phyloP scores from a whole-genome alignment of 2,329 filamentous ascomycete genomes.

The Claviceps sp. region DNA sequence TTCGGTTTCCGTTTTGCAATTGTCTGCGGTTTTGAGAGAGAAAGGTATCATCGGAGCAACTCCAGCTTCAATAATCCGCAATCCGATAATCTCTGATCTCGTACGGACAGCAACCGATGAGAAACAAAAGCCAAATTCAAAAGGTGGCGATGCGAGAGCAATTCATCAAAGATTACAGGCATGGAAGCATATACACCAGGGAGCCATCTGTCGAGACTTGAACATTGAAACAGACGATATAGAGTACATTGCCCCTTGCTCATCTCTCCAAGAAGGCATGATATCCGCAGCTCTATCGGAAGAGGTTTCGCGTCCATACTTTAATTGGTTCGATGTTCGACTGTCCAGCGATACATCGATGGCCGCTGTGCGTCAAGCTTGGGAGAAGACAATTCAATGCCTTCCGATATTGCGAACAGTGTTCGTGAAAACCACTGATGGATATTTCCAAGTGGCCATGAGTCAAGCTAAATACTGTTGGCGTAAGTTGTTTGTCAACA shows the following conservation, averaged over 20 bases:
- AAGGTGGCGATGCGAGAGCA: constrained; percentile 24
- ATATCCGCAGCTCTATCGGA: constrained; percentile 52
- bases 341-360: constrained; percentile 34
- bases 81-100: constrained; percentile 37
- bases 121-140: not conserved
- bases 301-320: constrained; percentile 50
- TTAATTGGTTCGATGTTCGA: constrained; percentile 57
- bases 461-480: constrained; percentile 30
- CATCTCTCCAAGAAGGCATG: constrained; percentile 76
- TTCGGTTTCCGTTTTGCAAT: constrained; percentile 67
- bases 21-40: constrained; percentile 51
- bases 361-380: constrained; percentile 39
- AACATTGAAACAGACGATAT: constrained; percentile 38
- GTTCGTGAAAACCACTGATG: constrained; percentile 62
- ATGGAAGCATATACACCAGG: constrained; percentile 47
- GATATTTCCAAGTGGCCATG: constrained; percentile 60
- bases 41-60: constrained; percentile 47
- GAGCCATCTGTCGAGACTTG: constrained; percentile 38
- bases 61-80: constrained; percentile 54
- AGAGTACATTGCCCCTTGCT: constrained; percentile 69
- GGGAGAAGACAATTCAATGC: constrained; percentile 35
- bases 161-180: constrained; percentile 49
- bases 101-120: constrained; percentile 20
- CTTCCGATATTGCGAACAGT: constrained; percentile 57
- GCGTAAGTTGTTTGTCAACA: constrained; percentile 21